Evolutionary conservation across 768 basidiomycete species (phyloP).

Genomic region (Boletus rubroflammeus): DNA sequence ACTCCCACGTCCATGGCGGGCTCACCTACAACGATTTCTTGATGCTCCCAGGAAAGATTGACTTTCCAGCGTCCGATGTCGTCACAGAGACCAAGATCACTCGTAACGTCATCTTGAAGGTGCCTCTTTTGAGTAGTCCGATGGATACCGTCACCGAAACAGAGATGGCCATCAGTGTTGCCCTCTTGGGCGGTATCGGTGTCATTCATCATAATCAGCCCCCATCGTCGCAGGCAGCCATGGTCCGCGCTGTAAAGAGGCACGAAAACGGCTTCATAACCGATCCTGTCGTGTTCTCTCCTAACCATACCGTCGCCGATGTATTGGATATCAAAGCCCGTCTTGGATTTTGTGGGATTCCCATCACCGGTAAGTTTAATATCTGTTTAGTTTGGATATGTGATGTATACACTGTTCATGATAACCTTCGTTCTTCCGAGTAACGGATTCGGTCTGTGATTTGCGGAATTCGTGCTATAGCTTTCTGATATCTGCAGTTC

Average conservation of each 20-base stretch:
- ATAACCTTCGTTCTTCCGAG: constrained; percentile 91
- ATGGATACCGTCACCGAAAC: constrained; percentile 99
- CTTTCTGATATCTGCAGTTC: constrained; percentile 14
- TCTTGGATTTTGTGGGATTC: constrained; percentile 94
- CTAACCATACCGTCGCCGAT: constrained; percentile 74
- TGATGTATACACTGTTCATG: constrained; percentile 49
- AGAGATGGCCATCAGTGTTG: constrained; percentile 90
- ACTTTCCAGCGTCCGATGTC: constrained; percentile 83
- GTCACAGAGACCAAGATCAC: constrained; percentile 83
- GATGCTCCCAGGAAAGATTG: constrained; percentile 90
- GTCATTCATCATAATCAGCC: constrained; percentile 97
- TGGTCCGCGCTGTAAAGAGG: constrained; percentile 97
- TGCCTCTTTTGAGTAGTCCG: constrained; percentile 94
- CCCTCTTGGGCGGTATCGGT: constrained; percentile 94
- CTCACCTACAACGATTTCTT: constrained; percentile 98
- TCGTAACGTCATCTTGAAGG: constrained; percentile 86
- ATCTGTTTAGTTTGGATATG: constrained; percentile 4
- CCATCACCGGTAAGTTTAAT: constrained; percentile 84
- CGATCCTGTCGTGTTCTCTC: constrained; percentile 87
- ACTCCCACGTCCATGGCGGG: constrained; percentile 81
- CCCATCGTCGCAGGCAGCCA: constrained; percentile 82
- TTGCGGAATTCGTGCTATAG: constrained; percentile 53
- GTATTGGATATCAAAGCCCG: constrained; percentile 90
- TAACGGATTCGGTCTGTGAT: constrained; percentile 66
- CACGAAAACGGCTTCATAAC: constrained; percentile 99